These are phyloP conservation scores for Pyrenophora teres DNA, from an alignment of 2,329 filamentous ascomycete species.

Conservation along the genomic window DNA sequence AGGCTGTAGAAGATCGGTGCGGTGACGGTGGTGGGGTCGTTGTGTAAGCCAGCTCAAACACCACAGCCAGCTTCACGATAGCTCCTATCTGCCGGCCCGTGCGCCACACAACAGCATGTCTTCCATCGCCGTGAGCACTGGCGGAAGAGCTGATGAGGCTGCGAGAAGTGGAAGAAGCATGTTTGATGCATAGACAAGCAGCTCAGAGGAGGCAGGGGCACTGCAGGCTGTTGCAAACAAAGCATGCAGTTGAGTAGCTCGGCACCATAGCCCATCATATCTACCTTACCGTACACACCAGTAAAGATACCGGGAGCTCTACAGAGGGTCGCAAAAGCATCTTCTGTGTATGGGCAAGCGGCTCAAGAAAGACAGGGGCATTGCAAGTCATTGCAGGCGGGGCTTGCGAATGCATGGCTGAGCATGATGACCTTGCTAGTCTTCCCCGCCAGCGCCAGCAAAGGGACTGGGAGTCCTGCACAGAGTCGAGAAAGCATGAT, in stretches of 20 bases:
- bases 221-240: too few relatives aligned
- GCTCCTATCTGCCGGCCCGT: constrained; percentile 7
- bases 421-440: not conserved
- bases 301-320: too few relatives aligned
- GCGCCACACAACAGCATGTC: constrained; percentile 1
- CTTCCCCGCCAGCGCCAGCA: too few relatives aligned
- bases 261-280: too few relatives aligned
- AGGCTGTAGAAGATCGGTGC: not conserved
- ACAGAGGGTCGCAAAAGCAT: too few relatives aligned
- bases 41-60: constrained; percentile 2
- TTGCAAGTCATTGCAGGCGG: not conserved
- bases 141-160: not conserved
- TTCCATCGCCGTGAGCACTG: not conserved
- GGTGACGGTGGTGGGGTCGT: not conserved
- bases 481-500: too few relatives aligned
- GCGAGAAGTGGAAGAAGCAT: not conserved
- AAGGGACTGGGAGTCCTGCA: too few relatives aligned
- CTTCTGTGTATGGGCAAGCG: too few relatives aligned
- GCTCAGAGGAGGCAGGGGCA: not conserved
- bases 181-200: not conserved
- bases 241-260: too few relatives aligned
- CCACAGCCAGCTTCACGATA: constrained; percentile 14
- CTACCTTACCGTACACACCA: too few relatives aligned
- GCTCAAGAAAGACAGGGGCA: too few relatives aligned
- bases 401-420: not conserved